Evolutionary conservation across 192 early-diverging fungal genomes (phyloP), one percentile per base, ranked within the genome.

Genomic region (Backusella circina): DNA sequence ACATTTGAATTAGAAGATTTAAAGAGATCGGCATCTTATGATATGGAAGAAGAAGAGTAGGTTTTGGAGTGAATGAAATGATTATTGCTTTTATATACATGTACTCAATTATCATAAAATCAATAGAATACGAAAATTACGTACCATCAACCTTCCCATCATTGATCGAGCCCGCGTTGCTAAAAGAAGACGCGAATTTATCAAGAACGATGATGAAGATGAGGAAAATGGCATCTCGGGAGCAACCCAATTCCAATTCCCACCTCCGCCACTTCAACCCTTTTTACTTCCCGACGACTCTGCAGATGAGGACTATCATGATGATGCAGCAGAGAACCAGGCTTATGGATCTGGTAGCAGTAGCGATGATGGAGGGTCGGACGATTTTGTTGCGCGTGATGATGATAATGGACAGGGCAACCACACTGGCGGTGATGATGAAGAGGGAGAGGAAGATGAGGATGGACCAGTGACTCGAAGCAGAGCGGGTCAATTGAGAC

Each of bases 1-100:
- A 79, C 76, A 15, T 82, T 91, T 54, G 82, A 83, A 28, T 67
- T 78, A 5, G 90, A 93, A 57, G 88, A 91, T 5, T 32, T 36
- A 35, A 79, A 82, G 68, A 18, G 81, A 70, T 9, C 84, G 83
- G 30, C 79, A 66, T 35, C 84, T 78, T 38, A 77, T 84, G 31
- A 77, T 88, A 39, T 76, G 77, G n/a, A 76, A 74, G n/a, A 79
- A 76, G 30, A 86, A 70, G 32, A 84, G 82, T 81, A 83, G 82
- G 39, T 41, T 16, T 13, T 16, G 13, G 39, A 16, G 2, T 41
- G 16, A 13, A 41, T 41, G 39, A n/a, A n/a, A n/a, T n/a, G n/a
- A n/a, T n/a, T n/a, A n/a, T n/a, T n/a, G n/a, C n/a, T n/a, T n/a
- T n/a, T 16, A 41, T 13, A 41, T 41, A 5, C 15, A 18, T 0